Evolutionary conservation across 108 stramenopile species (phyloP).

Genomic region (Conticribra guillardii): DNA sequence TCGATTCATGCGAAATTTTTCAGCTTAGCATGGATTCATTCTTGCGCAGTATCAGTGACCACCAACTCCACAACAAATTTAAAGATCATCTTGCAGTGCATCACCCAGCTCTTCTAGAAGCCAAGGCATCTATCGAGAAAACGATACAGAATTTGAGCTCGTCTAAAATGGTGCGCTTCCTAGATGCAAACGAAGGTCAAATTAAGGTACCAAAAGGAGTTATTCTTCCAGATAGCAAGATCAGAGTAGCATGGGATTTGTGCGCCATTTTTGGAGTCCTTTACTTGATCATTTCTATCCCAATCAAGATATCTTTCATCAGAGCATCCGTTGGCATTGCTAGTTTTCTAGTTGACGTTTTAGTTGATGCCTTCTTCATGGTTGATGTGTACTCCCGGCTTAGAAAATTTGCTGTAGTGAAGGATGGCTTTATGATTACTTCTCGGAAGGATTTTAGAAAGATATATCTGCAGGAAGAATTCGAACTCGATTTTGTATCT

Average conservation of each 20-base stretch:
- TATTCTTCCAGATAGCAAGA: constrained; percentile 37
- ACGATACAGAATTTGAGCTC: constrained; percentile 54
- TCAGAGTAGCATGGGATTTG: constrained; percentile 41
- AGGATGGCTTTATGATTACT: constrained; percentile 44
- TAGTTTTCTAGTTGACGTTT: constrained; percentile 26
- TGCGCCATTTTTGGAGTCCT: constrained; percentile 16
- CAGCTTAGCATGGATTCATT: constrained; percentile 38
- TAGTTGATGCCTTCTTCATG: constrained; percentile 35
- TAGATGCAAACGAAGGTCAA: constrained; percentile 35
- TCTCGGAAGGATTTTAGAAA: constrained; percentile 39
- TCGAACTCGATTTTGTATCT: constrained; percentile 17
- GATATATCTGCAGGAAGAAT: constrained; percentile 40
- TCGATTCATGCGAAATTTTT: constrained; percentile 50
- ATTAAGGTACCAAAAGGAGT: constrained; percentile 36
- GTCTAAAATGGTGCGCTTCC: constrained; percentile 53
- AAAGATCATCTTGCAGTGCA: constrained; percentile 30
- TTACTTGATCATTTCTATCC: constrained; percentile 31
- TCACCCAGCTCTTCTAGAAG: constrained; percentile 16
- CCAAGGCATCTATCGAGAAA: constrained; percentile 40
- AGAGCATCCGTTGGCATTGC: neutral
- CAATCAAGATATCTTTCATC: constrained; percentile 41
- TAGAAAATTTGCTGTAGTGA: constrained; percentile 43
- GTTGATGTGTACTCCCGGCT: constrained; percentile 37
- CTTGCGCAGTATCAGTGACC: constrained; percentile 24
- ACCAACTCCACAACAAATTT: constrained; percentile 26